Evolutionary conservation across 768 basidiomycete genomes (phyloP), one percentile per base, ranked within the genome.

Genomic region (Leccinum arenicola): DNA sequence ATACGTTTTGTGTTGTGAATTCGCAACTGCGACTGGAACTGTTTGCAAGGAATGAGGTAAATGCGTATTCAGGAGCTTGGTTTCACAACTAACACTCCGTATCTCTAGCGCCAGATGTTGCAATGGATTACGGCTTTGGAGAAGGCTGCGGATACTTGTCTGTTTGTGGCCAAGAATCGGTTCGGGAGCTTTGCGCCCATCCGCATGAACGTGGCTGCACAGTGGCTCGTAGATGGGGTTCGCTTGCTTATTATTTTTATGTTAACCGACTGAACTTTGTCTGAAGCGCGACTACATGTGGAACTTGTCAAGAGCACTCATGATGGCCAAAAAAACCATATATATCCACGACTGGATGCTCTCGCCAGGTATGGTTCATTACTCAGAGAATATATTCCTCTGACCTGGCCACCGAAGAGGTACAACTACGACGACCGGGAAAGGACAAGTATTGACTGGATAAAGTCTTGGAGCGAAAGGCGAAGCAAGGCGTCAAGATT

Each of bases 271-370:
- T 54, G 23, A 40, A 38, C 54, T 14, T 62, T 54, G 54, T 60
- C n/a, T 29, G 15, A 60, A 95, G 91, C 87, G 96, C 11, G 96
- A 99, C 72, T 99, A 99, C 70, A 96, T 94, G 75, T 99, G 96
- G 97, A 96, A 95, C 68, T 76, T 99, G 23, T 93, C 92, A 23
- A 84, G 93, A 43, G 96, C 96, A 0, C 88, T 99, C 50, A 79
- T 91, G 25, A 81, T 97, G 65, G 96, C 96, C 1, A 88, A 87
- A 70, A 88, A 93, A 66, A 81, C 76, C 49, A 94, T 97, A 56
- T 95, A 94, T 70, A 97, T 98, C 38, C 97, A 98, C 69, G 96
- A 96, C 74, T 98, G 96, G 96, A 98, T 96, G 97, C 77, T 95
- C 23, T 93, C 93, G 25, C 93, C 93, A 4, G 88, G 91, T 91